Evolutionary conservation across 2,329 filamentous ascomycete genomes (phyloP), one percentile per base, ranked within the genome.

Genomic region (Pseudomassariella vexata): DNA sequence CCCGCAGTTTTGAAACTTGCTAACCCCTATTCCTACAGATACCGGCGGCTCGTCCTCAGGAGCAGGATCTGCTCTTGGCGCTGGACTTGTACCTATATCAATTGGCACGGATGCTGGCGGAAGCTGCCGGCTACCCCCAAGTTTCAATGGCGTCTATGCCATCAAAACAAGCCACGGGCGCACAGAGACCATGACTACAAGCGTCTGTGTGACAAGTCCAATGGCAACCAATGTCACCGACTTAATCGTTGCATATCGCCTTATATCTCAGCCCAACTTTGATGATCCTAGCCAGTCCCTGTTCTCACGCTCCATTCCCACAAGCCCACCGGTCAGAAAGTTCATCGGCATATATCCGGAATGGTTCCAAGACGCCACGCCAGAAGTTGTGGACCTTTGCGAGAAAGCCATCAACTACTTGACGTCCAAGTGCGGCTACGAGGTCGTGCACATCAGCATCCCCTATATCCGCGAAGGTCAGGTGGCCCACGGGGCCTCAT

Each of bases 41-140:
- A 78, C 82, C 5, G 86, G 86, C 28, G 86, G 86, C 18, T 89
- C 84, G 0, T 88, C 85, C 0, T 85, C 84, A 3, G 86, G 86
- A 3, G 82, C 74, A 3, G 84, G 70, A 1, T 90, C 86, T 32
- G 73, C 78, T 9, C 68, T 89, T 17, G 71, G 72, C 14, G 72
- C 76, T 6, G 85, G 85, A 2, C 59, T 92, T 16, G 68, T 89
- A 3, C 85, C 85, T n/a, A 77, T 87, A 39, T 73, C 76, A 2
- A 65, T 89, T 17, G 86, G 84, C 22, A 81, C 79, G 5, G 85
- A 90, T 46, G 82, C 83, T 2, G 83, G 85, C 22, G 85, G 85
- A 38, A 85, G 79, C 38, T 73, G 86, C 35, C 78, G 86, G 23
- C 74, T 92, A 22, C 86, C 86, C 0, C 63, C 79, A 1, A 70